Base-by-base conservation (phyloP, 2,329 filamentous ascomycete genomes). In the Claviceps sorghi region DNA sequence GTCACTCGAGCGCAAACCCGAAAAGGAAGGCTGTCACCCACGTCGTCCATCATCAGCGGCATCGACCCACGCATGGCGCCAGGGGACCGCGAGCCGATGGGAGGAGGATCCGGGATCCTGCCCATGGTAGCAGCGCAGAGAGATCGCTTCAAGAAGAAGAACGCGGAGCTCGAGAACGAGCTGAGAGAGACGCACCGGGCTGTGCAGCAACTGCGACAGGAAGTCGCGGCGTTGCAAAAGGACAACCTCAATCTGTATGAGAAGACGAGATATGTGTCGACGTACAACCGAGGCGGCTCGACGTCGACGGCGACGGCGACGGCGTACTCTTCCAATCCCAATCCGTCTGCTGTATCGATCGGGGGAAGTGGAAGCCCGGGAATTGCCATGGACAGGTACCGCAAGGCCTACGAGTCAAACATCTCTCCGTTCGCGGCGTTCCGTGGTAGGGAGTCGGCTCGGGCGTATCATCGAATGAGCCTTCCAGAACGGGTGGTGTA, bases 81-180 rank as follows among this genome's bases (percentile, higher is more conserved):
- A 48, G 65, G 68, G 9, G 69, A 74, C 41, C 71, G 75, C 17
- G 86, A 88, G 47, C 74, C 83, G 9, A 76, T 84, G 52, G 86
- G 85, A 34, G 76, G 86, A 51, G 87, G 88, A 2, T 87, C 87
- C 0, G 88, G 90, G 13, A 96, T 98, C 57, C 73, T 98, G 26
- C 94, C 93, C 36, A 98, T 98, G 94, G 86, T 98, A 50, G 95
- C 93, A 36, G 93, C 94, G 1, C 94, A 98, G 69, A 84, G 93
- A 56, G 93, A 98, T 69, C 88, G 93, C 50, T 98, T 97, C 79
- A 97, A 96, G 75, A 88, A 95, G 73, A 88, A 90, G 63, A 97
- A 95, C 58, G 73, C 82, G 0, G 86, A 98, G 65, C 79, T 98
- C 22, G 93, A 97, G 69, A 80, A 86, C 55, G 91, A 97, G 63